phyloP scores from a whole-genome alignment of 306 rosid genomes.

The Cicer yamashitae region DNA sequence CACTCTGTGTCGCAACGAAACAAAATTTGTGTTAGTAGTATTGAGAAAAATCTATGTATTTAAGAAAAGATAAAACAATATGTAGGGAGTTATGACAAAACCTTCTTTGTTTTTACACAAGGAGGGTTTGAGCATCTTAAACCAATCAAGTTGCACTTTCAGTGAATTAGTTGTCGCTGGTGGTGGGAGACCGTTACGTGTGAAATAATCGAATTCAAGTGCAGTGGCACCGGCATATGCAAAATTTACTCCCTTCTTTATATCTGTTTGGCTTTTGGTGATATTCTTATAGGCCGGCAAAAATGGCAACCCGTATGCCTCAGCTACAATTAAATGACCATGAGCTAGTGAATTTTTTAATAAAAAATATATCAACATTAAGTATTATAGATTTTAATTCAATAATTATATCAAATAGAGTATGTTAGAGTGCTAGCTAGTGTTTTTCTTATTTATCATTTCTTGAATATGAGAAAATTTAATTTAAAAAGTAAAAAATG shows the following conservation, averaged over 20 bases:
- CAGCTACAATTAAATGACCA: constrained; percentile 45
- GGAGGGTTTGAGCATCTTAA: constrained; percentile 43
- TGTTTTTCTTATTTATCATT: no score
- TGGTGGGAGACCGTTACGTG: neutral
- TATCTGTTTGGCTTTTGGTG: neutral
- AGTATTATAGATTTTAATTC: neutral
- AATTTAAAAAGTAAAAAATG: no score
- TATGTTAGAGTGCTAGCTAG: neutral
- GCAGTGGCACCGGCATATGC: constrained; percentile 51
- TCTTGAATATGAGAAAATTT: no score
- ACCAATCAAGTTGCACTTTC: constrained; percentile 57
- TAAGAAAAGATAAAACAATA: neutral
- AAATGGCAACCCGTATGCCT: constrained; percentile 56
- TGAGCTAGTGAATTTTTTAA: neutral
- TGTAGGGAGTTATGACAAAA: neutral
- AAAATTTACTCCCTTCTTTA: constrained; percentile 40
- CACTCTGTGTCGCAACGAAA: neutral
- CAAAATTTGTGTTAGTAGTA: neutral
- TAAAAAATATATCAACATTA: neutral
- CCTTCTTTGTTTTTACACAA: constrained; percentile 38
- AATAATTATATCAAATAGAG: neutral
- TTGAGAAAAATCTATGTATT: neutral
- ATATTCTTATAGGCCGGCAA: constrained; percentile 47
- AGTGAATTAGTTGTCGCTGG: neutral
- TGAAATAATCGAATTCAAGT: constrained; percentile 45